Percentiles rank a stretch among this genome's conserved stretches.
phyloP scores from a whole-genome alignment of 2,329 filamentous ascomycete genomes.

The Diaporthe sp. region DNA sequence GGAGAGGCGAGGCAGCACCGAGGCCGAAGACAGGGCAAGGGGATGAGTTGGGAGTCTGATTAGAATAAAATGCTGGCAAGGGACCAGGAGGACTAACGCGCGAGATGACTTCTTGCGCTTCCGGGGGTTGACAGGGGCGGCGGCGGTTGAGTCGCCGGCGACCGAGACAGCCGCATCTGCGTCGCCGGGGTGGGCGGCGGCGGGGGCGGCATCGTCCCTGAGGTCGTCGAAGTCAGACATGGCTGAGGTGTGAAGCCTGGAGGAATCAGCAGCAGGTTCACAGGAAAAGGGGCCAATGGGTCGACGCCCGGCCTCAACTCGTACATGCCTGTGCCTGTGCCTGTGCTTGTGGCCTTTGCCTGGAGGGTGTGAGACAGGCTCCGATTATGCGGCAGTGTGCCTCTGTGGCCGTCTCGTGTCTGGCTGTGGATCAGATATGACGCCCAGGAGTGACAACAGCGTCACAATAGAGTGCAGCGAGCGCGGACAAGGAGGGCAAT shows the following conservation, averaged over 20 bases:
- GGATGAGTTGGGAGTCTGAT: neutral
- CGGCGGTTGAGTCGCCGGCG: conserved; percentile 37
- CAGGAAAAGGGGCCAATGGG: conserved; percentile 4
- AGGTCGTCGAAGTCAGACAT: conserved; percentile 39
- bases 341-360: neutral
- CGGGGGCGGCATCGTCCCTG: conserved; percentile 19
- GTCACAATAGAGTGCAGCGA: conserved; percentile 26
- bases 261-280: conserved; percentile 22
- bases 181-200: conserved; percentile 21
- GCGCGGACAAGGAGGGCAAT: neutral
- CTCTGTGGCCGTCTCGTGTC: neutral
- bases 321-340: conserved; percentile 21
- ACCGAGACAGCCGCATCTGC: conserved; percentile 37
- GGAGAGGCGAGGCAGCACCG: neutral
- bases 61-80: neutral
- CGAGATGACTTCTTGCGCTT: conserved; percentile 43
- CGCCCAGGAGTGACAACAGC: conserved; percentile 4
- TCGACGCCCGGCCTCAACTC: neutral
- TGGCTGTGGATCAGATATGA: conserved; percentile 18
- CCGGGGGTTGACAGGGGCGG: conserved; percentile 40
- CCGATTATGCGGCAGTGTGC: neutral
- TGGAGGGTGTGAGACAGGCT: neutral
- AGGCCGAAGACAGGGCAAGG: conserved; percentile 7
- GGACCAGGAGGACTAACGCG: conserved; percentile 38
- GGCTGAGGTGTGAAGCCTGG: conserved; percentile 22